Base-by-base conservation (phyloP, 2,329 filamentous ascomycete genomes). In the Hymenotorrendiella dingleyae region DNA sequence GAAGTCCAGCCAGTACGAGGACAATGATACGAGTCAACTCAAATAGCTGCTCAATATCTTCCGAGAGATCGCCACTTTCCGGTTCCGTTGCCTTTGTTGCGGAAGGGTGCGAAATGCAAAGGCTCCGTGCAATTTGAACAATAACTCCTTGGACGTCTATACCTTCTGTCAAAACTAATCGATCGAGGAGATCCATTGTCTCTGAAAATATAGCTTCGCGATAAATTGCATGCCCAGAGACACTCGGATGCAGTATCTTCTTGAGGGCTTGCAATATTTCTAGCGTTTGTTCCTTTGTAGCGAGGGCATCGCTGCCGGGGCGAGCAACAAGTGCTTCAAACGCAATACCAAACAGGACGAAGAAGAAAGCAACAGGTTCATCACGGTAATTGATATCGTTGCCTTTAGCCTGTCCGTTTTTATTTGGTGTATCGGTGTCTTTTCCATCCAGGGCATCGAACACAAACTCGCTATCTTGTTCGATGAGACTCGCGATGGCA, bases 351-450 rank as follows among this genome's bases (percentile, higher is more conserved):
- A 97, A 98, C 0, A 98, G 75, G 11, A 98, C 91, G 58, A 98
- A 98, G 70, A 98, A 98, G 72, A 98, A 98, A 0, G 93, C 93
- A 1, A 97, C 88, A 0, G 93, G 93, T 62, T 98, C 93, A 59
- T 97, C 91, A 36, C 93, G 86, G 62, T 98, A 98, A 64, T 97
- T 97, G 67, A 98, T 97, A 52, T 91, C 86, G 36, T 82, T 74
- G 3, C 74, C 76, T 60, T 84, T 86, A 12, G 71, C 68, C 32
- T 74, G 68, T 3, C 70, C 71, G 46, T 63, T 59, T 5, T 50
- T 56, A 16, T 50, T 40, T 23, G 57, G 54, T 17, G 53, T 56
- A 17, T 67, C 73, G 8, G 71, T 68, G 55, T 78, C 76, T 60
- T 93, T 95, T 39, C 90, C 90, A 60, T 98, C 93, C 6, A 98